Base-by-base conservation (phyloP, 108 stramenopile genomes). In the Cyclotella atomus region DNA sequence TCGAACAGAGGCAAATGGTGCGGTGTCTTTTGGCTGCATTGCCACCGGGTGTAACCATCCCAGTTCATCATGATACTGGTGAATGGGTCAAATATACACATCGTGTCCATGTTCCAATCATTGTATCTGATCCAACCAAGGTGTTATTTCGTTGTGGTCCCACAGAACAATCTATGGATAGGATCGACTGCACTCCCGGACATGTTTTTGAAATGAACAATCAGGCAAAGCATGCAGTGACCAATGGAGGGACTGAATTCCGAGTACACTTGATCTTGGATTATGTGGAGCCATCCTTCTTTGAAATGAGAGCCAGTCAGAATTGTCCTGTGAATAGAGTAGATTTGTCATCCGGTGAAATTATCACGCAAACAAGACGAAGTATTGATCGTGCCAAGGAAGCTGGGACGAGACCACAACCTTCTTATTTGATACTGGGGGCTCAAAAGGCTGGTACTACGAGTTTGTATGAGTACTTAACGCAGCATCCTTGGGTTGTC, bases 131-230 rank as follows among this genome's bases (percentile, higher is more conserved):
- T 74, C 82, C 85, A 0, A 44, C 68, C n/a, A 65, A 83, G 49
- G 83, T 99, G 2, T 65, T 96, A 45, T 99, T 99, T 75, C 87
- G 86, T 15, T 93, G 89, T 59, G 98, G 98, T 2, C 90, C 89
- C 12, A 82, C 82, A 27, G 68, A 70, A 17, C 64, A 87, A 6
- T 34, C 73, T 9, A 69, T 98, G 85, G 81, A 89, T 64, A 87
- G 96, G 16, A 83, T 97, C 21, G 77, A 83, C 68, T 94, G 94
- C 65, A 70, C 70, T 33, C 93, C 92, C 20, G 98, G 97, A 29
- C 84, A 90, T 41, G 89, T 98, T 24, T 93, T 99, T 77, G 98
- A 99, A 89, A 96, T 99, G 68, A 99, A 99, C 86, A 99, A 99
- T 83, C 95, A 96, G 70, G 94, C 90, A 34, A 95, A 96, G 70